These are phyloP conservation scores for Neonectria neomacrospora DNA, from an alignment of 2,329 filamentous ascomycete genomes.

Conservation along the genomic window DNA sequence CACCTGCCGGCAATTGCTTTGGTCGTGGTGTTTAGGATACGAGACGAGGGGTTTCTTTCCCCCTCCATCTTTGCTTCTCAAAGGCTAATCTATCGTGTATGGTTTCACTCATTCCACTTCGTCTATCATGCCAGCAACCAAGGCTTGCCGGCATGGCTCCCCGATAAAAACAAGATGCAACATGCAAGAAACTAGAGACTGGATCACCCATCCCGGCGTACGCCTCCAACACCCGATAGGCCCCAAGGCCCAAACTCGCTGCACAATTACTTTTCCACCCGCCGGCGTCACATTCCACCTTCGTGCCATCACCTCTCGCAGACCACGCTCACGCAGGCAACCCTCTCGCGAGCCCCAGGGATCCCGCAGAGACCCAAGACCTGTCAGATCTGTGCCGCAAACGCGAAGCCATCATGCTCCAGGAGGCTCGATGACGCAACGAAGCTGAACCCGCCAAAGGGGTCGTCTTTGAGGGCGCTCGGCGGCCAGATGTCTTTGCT, in stretches of 20 bases:
- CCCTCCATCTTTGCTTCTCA: not conserved
- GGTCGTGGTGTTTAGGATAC: slow-evolving; percentile 1
- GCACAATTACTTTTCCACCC: slow-evolving; percentile 1
- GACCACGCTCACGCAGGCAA: too few relatives aligned
- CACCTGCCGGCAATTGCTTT: slow-evolving; percentile 17
- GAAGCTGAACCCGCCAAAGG: slow-evolving; percentile 73
- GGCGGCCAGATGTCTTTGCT: slow-evolving; percentile 55
- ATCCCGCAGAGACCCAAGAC: not conserved
- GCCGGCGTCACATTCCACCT: slow-evolving; percentile 17
- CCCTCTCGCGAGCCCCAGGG: not conserved
- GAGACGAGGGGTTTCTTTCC: not conserved
- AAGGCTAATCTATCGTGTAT: slow-evolving; percentile 7
- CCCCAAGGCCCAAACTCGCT: slow-evolving; percentile 18
- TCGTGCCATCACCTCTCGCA: slow-evolving; percentile 1
- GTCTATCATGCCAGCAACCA: slow-evolving; percentile 17
- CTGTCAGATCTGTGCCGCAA: slow-evolving; percentile 36
- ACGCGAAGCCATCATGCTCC: slow-evolving; percentile 58
- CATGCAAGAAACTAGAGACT: slow-evolving; percentile 1
- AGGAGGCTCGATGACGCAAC: slow-evolving; percentile 68
- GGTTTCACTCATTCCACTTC: slow-evolving; percentile 2
- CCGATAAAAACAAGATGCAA: slow-evolving; percentile 6
- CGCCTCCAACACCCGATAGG: slow-evolving; percentile 12
- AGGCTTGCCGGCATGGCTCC: not conserved
- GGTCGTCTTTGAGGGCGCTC: slow-evolving; percentile 61
- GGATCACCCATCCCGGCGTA: not conserved